phyloP scores from a whole-genome alignment of 805 yeast species.

The Pichia deserticola region DNA sequence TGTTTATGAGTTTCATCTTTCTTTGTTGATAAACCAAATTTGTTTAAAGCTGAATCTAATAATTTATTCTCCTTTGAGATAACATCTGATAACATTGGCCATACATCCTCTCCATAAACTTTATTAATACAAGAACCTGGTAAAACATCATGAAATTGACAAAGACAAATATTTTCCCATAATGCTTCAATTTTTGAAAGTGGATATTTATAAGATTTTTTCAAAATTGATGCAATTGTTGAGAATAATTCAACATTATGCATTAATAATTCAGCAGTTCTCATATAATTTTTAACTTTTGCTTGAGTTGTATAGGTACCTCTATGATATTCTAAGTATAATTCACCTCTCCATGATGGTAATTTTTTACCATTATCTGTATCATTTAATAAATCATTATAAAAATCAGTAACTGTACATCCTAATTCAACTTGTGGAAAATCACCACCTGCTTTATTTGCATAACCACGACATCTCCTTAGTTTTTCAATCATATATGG shows the following conservation, averaged over 20 bases:
- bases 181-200: conserved; percentile 52
- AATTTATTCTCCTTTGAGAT: conserved; percentile 46
- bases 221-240: conserved; percentile 57
- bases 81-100: conserved; percentile 62
- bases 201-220: conserved; percentile 62
- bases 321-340: conserved; percentile 90
- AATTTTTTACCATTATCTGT: conserved; percentile 61
- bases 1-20: conserved; percentile 13
- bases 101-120: conserved; percentile 85
- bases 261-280: conserved; percentile 65
- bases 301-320: conserved; percentile 97
- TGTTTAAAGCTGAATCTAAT: conserved; percentile 36
- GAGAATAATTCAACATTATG: conserved; percentile 85
- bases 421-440: conserved; percentile 82
- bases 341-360: conserved; percentile 90
- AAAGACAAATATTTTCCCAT: conserved; percentile 85
- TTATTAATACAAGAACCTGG: conserved; percentile 95
- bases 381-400: conserved; percentile 50
- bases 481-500: conserved; percentile 89
- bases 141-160: conserved; percentile 96
- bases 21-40: conserved; percentile 8
- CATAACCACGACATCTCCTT: conserved; percentile 82
- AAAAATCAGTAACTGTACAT: conserved; percentile 72
- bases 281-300: conserved; percentile 69
- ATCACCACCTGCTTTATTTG: conserved; percentile 64